These are phyloP conservation scores for Tolypocladium amazonense DNA, from an alignment of 2,329 filamentous ascomycete species.

Conservation along the genomic window DNA sequence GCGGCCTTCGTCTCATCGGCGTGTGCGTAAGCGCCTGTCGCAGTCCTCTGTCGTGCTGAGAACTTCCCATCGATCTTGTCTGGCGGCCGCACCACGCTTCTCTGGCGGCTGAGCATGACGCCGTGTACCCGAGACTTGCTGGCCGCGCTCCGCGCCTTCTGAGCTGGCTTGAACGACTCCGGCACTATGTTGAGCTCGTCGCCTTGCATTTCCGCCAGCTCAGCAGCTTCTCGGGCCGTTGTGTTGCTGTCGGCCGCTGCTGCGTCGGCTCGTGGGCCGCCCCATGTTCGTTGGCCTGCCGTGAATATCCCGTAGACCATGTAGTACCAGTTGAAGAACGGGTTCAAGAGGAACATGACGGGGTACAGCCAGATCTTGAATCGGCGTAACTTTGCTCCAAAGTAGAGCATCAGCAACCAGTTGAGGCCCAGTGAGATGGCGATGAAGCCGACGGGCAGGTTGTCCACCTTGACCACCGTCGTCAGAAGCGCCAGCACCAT, in stretches of 20 bases:
- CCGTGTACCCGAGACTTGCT: slow-evolving; percentile 15
- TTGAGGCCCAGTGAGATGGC: slow-evolving; percentile 86
- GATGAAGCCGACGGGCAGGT: slow-evolving; percentile 88
- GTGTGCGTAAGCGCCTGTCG: slow-evolving; percentile 60
- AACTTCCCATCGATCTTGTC: slow-evolving; percentile 71
- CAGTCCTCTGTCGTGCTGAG: slow-evolving; percentile 55
- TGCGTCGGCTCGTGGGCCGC: slow-evolving; percentile 83
- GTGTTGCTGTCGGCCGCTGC: slow-evolving; percentile 66
- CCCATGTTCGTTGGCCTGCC: slow-evolving; percentile 89
- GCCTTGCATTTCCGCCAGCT: slow-evolving; percentile 64
- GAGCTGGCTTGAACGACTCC: slow-evolving; percentile 64
- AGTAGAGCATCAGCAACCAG: slow-evolving; percentile 93
- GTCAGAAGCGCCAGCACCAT: slow-evolving; percentile 80
- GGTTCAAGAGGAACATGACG: slow-evolving; percentile 89
- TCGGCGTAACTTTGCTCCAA: slow-evolving; percentile 73
- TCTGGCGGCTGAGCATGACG: slow-evolving; percentile 32
- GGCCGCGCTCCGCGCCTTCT: slow-evolving; percentile 32
- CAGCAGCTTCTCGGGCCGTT: slow-evolving; percentile 73
- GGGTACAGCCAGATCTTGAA: slow-evolving; percentile 96
- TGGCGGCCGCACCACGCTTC: slow-evolving; percentile 59
- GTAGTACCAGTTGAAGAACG: slow-evolving; percentile 97
- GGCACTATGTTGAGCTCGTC: slow-evolving; percentile 87
- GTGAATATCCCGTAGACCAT: slow-evolving; percentile 97
- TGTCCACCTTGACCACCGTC: slow-evolving; percentile 65
- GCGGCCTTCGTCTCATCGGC: slow-evolving; percentile 42